phyloP scores from a whole-genome alignment of 2,329 filamentous ascomycete genomes.

The Coniochaeta pulveracea region DNA sequence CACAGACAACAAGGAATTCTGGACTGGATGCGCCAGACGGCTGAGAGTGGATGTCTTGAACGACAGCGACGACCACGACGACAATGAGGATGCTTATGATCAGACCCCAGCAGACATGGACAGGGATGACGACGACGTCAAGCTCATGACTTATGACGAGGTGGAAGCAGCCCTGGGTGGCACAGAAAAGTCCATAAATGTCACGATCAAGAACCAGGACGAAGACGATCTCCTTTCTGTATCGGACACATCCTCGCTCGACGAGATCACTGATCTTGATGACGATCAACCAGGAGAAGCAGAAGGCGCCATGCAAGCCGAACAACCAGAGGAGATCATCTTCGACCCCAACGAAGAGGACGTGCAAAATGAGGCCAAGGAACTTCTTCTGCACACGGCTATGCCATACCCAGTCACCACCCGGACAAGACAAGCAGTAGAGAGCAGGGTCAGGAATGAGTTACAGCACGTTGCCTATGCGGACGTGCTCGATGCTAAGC shows the following conservation, averaged over 20 bases:
- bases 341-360: slow-evolving; percentile 8
- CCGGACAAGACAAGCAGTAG: slow-evolving; percentile 20
- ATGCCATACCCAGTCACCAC: slow-evolving; percentile 26
- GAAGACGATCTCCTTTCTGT: slow-evolving; percentile 1
- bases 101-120: slow-evolving; percentile 10
- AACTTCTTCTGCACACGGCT: slow-evolving; percentile 29
- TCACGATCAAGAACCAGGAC: background rate
- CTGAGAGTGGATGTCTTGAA: slow-evolving; percentile 35
- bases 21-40: slow-evolving; percentile 36
- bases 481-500: slow-evolving; percentile 27
- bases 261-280: slow-evolving; percentile 3
- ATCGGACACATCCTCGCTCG: slow-evolving; percentile 4
- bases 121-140: slow-evolving; percentile 10
- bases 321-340: slow-evolving; percentile 1
- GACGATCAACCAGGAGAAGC: slow-evolving; percentile 3
- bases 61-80: slow-evolving; percentile 14
- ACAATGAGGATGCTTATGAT: slow-evolving; percentile 11
- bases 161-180: slow-evolving; percentile 27
- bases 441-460: slow-evolving; percentile 27
- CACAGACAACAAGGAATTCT: slow-evolving; percentile 26
- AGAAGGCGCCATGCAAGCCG: slow-evolving; percentile 4
- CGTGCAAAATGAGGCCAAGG: slow-evolving; percentile 26
- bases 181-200: slow-evolving; percentile 3
- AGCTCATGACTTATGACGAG: slow-evolving; percentile 32
- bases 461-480: slow-evolving; percentile 30